Evolutionary conservation across 805 yeast species (phyloP).

Genomic region (Lipomyces spencermartinsiae): DNA sequence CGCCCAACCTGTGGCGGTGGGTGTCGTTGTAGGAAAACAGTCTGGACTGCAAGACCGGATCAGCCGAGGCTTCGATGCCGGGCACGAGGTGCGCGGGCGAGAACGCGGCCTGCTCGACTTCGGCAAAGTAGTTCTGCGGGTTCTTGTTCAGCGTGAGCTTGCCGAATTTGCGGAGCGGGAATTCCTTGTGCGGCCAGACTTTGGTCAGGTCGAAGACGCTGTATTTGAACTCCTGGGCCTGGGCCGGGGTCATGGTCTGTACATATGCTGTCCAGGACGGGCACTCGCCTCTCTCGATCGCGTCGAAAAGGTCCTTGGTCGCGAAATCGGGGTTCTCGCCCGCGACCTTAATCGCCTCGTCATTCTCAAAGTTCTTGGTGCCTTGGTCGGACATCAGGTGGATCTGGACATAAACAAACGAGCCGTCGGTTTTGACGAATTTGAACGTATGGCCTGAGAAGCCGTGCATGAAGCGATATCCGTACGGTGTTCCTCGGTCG

Average conservation of each 20-base stretch:
- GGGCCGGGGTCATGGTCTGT: conserved; percentile 65
- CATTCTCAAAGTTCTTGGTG: conserved; percentile 52
- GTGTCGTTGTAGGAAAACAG: conserved; percentile 79
- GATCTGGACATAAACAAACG: conserved; percentile 61
- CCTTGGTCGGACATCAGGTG: conserved; percentile 62
- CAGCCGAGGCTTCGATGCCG: conserved; percentile 76
- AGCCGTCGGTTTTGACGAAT: conserved; percentile 58
- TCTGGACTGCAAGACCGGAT: conserved; percentile 78
- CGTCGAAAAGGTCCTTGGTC: conserved; percentile 52
- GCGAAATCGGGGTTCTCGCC: conserved; percentile 62
- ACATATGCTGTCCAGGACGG: conserved; percentile 62
- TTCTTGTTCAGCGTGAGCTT: conserved; percentile 60
- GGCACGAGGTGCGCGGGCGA: conserved; percentile 77
- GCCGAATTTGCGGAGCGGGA: conserved; percentile 63
- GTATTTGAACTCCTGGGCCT: conserved; percentile 58
- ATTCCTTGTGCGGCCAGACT: conserved; percentile 63
- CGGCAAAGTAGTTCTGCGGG: conserved; percentile 60
- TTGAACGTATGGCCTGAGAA: conserved; percentile 71
- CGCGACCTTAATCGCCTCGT: conserved; percentile 55
- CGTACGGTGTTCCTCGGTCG: conserved; percentile 64
- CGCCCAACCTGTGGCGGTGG: conserved; percentile 76
- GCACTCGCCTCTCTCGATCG: conserved; percentile 56
- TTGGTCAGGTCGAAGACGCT: conserved; percentile 62
- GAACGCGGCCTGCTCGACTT: conserved; percentile 66
- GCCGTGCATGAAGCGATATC: conserved; percentile 63